phyloP scores from a whole-genome alignment of 805 yeast genomes.

The Monosporozyma aquatica region DNA sequence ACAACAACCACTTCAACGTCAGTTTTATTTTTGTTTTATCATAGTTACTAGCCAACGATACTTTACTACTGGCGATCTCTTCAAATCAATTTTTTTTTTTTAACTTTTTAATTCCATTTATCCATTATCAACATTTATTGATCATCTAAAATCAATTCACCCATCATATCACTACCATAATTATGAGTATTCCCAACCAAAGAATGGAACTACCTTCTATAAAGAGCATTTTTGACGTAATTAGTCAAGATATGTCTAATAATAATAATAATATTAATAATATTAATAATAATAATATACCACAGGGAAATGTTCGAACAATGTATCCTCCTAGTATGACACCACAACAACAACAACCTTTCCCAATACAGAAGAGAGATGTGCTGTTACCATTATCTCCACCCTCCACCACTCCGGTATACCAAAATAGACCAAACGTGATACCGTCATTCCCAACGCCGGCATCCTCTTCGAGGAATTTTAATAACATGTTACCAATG shows the following conservation, averaged over 20 bases:
- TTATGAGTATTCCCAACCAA: not conserved
- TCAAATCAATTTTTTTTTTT: no score
- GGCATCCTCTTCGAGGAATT: not conserved
- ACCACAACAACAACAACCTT: not conserved
- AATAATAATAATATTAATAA: not conserved
- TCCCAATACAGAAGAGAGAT: not conserved
- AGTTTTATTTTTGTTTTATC: no score
- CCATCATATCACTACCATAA: not conserved
- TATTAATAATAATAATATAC: no score
- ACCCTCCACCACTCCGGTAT: not conserved
- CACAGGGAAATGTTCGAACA: no score
- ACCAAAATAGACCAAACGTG: no score
- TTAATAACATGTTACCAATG: not conserved
- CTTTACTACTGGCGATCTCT: no score
- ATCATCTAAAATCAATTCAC: not conserved
- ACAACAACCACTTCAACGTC: no score
- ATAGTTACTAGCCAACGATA: no score
- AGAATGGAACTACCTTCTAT: conserved; percentile 5
- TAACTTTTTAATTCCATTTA: no score
- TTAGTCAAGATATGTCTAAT: not conserved
- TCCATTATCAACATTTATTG: no score
- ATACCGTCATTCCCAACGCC: conserved; percentile 3
- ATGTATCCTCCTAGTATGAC: no score
- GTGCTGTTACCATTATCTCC: not conserved
- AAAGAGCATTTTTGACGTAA: conserved; percentile 3